Evolutionary conservation across 169 alveolate species (phyloP), one percentile per base, ranked within the genome.

Genomic region (Ichthyophthirius multifiliis): DNA sequence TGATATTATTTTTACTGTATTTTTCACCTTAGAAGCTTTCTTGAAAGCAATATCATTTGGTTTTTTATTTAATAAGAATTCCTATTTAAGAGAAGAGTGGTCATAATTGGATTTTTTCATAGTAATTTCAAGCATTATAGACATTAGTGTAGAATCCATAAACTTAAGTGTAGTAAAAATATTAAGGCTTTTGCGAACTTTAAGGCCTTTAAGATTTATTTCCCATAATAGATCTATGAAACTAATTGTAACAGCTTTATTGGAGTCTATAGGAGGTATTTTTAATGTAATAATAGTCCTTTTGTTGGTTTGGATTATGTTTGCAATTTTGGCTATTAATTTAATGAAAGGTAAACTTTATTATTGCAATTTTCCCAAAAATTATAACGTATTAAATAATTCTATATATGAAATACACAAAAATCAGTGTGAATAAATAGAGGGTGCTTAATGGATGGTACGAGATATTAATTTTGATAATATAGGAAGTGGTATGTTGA

Each of bases 121-220:
- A 9, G 96, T 93, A 7, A 6, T 88, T 12, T 75, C 90, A 10
- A 88, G 93, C 15, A 73, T 90, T 18, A 75, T 90, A 15, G 93
- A 89, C 83, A 74, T 78, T 34, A 73, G 23, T 32, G 47, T 65
- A 6, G 9, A 32, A 1, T 39, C 27, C 9, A 5, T 23, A 12
- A 67, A 37, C 32, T 39, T 37, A 27, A 67, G 83, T 41, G 85
- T 89, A 44, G 39, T 87, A 7, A 74, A 79, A 80, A 93, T 91
- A 27, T 80, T 93, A 45, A 85, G 96, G 85, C 87, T 94, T 18
- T 74, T 95, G 48, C 81, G 97, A 82, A 93, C 97, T 1, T 77
- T 95, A n/a, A 76, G 98, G 44, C 97, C 97, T 9, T 85, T 95
- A 27, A 86, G 98, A 86, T 71, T 95, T 78, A 89, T 95, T n/a